Conservation (phyloP, 441 rosid species). For the Pelargonium cotyledonis region DNA sequence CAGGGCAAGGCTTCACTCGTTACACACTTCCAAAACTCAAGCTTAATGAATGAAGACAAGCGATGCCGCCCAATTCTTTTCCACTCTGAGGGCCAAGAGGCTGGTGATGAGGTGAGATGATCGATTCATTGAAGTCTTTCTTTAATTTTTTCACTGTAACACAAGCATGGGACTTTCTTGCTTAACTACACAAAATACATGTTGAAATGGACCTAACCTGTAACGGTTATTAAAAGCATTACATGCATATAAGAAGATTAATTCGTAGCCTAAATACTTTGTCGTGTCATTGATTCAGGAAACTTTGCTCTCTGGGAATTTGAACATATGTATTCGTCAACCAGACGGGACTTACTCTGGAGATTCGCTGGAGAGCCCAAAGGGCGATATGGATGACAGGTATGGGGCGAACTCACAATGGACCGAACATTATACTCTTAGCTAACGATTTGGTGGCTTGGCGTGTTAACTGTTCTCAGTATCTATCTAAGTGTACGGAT, state of each 20-base stretch:
- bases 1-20: constrained; percentile 79
- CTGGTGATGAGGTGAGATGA: constrained; percentile 42
- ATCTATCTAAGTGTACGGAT: constrained; percentile 47
- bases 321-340: constrained; percentile 57
- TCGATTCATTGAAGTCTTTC: neutral
- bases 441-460: constrained; percentile 25
- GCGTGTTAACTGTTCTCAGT: constrained; percentile 35
- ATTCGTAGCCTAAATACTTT: neutral
- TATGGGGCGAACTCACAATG: constrained; percentile 21
- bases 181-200: too few relatives aligned
- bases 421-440: constrained; percentile 22
- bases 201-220: too few relatives aligned
- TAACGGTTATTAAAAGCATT: too few relatives aligned
- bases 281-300: constrained; percentile 46
- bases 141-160: neutral
- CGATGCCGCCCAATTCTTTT: constrained; percentile 59
- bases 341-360: constrained; percentile 71
- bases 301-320: constrained; percentile 47
- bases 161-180: neutral
- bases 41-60: constrained; percentile 64
- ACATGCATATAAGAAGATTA: neutral
- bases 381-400: constrained; percentile 36
- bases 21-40: constrained; percentile 67
- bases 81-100: constrained; percentile 51
- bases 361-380: constrained; percentile 54